A percentile compares a stretch with the other conserved stretches of the same genome.
Conservation (phyloP, 495 filamentous ascomycete species). For the Choiromyces venosus region DNA sequence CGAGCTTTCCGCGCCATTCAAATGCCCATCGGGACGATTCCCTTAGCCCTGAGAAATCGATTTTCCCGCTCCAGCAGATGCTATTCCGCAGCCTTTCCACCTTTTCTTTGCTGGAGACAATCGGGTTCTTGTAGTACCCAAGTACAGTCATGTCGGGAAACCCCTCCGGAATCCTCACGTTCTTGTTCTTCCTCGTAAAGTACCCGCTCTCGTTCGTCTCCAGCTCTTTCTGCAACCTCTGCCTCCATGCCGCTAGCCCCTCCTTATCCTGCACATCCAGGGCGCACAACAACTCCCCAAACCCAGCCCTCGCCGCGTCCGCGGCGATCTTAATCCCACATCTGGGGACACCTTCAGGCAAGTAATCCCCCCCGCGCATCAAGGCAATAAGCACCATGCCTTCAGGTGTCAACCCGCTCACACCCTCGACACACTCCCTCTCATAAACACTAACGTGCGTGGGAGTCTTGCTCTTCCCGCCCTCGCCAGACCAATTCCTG, state of each 20-base stretch:
- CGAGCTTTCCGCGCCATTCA: slow-evolving; percentile 71
- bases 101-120: slow-evolving; percentile 60
- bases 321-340: slow-evolving; percentile 84
- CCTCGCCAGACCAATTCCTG: slow-evolving; percentile 77
- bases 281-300: slow-evolving; percentile 69
- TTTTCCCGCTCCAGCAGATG: slow-evolving; percentile 57
- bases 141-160: slow-evolving; percentile 78
- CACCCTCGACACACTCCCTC: slow-evolving; percentile 51
- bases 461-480: slow-evolving; percentile 57
- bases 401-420: slow-evolving; percentile 62
- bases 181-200: slow-evolving; percentile 69
- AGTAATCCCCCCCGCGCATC: slow-evolving; percentile 94
- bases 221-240: slow-evolving; percentile 67
- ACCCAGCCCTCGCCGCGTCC: slow-evolving; percentile 83
- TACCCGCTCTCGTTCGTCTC: slow-evolving; percentile 76
- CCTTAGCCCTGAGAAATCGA: slow-evolving; percentile 65
- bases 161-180: slow-evolving; percentile 66
- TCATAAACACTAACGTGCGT: slow-evolving; percentile 85
- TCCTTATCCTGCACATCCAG: slow-evolving; percentile 51
- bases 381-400: slow-evolving; percentile 94
- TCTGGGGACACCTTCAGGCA: slow-evolving; percentile 78
- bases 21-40: slow-evolving; percentile 72
- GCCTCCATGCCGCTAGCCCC: slow-evolving; percentile 64
- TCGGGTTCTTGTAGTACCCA: slow-evolving; percentile 78
- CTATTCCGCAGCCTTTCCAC: slow-evolving; percentile 54